Percentiles rank a stretch among this genome's conserved stretches.
phyloP scores from a whole-genome alignment of 2,329 filamentous ascomycete species.

The Fusarium tjaetaba region DNA sequence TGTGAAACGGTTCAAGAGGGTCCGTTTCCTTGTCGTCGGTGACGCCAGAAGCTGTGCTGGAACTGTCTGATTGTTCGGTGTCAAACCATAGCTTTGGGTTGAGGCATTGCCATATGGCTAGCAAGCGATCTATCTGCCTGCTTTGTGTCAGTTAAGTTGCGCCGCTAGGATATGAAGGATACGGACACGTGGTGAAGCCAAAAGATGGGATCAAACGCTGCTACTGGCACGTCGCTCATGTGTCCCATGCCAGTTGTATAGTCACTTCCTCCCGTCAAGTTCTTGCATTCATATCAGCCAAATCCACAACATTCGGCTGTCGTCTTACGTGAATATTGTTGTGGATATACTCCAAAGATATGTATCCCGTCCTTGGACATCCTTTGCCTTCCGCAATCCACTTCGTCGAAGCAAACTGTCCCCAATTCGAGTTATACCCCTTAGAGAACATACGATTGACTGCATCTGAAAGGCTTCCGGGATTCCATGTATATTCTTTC shows the following conservation, averaged over 20 bases:
- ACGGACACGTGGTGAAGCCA: conserved; percentile 14
- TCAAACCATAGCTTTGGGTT: background rate
- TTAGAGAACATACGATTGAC: background rate
- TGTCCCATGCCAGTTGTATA: background rate
- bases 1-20: background rate
- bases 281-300: background rate
- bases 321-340: background rate
- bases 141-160: background rate
- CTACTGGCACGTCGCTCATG: conserved; percentile 1
- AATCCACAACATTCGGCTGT: rapidly evolving
- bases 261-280: background rate
- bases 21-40: background rate
- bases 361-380: background rate
- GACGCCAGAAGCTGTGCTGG: too few species aligned
- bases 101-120: background rate
- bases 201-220: background rate
- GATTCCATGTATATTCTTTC: background rate
- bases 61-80: too few species aligned
- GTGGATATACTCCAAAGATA: conserved; percentile 14
- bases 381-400: background rate
- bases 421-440: background rate
- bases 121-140: background rate
- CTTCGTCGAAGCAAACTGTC: background rate
- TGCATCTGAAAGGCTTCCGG: background rate
- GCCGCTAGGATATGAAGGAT: too few species aligned